A percentile compares a stretch with the other conserved stretches of the same genome.
Conservation (phyloP, 176 grass and related monocot genomes). For the Luzula sylvatica region DNA sequence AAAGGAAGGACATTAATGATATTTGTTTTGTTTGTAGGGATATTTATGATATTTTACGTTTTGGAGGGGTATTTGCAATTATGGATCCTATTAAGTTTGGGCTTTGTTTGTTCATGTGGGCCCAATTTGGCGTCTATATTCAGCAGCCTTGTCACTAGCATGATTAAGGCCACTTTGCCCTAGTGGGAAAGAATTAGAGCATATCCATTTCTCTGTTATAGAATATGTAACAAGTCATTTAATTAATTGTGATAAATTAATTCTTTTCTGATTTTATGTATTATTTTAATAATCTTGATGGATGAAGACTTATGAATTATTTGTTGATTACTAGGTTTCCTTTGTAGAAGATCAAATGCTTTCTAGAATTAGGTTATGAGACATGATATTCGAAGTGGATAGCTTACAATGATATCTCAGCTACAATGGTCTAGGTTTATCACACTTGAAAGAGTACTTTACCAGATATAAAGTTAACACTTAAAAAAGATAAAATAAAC, state of each 20-base stretch:
- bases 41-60: no score
- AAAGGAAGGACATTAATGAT: no score
- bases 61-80: background rate
- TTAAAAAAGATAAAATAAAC: background rate
- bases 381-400: background rate
- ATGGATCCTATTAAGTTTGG: constrained; percentile 8
- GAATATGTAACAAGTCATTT: background rate
- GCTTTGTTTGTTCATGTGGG: constrained; percentile 9
- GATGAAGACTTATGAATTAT: no score
- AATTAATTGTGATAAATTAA: no score
- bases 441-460: background rate
- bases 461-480: background rate
- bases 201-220: background rate
- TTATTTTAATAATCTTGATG: no score
- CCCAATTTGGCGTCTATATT: constrained; percentile 20
- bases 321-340: no score
- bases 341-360: no score
- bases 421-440: background rate
- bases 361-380: background rate
- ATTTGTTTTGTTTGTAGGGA: no score
- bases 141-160: constrained; percentile 8
- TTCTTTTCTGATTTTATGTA: no score
- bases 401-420: no score
- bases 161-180: constrained; percentile 9
- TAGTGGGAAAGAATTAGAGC: background rate